These are phyloP conservation scores for Pseudonitzschia delicatissima DNA, from an alignment of 108 stramenopile species.

Conservation along the genomic window DNA sequence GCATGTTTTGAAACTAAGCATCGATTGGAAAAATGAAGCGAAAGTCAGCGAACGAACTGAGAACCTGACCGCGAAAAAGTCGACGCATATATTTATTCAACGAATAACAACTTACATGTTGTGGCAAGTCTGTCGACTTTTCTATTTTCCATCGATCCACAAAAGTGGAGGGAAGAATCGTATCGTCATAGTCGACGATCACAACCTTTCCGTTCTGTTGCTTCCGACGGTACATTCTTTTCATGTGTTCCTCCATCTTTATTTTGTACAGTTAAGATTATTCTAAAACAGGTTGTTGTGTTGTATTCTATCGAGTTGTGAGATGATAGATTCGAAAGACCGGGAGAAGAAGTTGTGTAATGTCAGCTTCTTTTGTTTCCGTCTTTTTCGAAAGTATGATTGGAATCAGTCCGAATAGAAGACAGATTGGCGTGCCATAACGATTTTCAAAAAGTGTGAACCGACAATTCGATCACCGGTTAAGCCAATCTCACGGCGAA, in stretches of 20 bases:
- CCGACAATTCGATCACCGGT: too few species aligned
- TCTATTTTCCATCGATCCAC: conserved; percentile 73
- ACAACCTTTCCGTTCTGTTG: conserved; percentile 43
- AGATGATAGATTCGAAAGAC: background rate
- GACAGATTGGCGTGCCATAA: too few species aligned
- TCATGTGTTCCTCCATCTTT: background rate
- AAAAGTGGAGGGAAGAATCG: conserved; percentile 85
- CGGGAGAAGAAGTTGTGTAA: background rate
- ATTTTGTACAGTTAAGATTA: background rate
- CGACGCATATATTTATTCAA: too few species aligned
- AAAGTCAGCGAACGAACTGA: conserved; percentile 11
- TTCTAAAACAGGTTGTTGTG: background rate
- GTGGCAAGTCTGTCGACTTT: conserved; percentile 59
- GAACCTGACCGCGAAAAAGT: background rate
- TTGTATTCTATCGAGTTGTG: background rate
- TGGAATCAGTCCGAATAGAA: background rate
- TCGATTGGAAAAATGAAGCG: conserved; percentile 6
- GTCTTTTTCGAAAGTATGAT: background rate
- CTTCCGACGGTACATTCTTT: conserved; percentile 1
- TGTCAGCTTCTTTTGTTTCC: too few species aligned
- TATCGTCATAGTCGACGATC: conserved; percentile 93
- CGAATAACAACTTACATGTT: conserved; percentile 47
- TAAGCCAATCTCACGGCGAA: too few species aligned
- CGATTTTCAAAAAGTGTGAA: too few species aligned
- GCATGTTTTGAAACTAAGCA: conserved; percentile 62